Percentiles rank a stretch among this genome's conserved stretches.
phyloP scores from a whole-genome alignment of 306 rosid genomes.

The Fragaria iinumae region DNA sequence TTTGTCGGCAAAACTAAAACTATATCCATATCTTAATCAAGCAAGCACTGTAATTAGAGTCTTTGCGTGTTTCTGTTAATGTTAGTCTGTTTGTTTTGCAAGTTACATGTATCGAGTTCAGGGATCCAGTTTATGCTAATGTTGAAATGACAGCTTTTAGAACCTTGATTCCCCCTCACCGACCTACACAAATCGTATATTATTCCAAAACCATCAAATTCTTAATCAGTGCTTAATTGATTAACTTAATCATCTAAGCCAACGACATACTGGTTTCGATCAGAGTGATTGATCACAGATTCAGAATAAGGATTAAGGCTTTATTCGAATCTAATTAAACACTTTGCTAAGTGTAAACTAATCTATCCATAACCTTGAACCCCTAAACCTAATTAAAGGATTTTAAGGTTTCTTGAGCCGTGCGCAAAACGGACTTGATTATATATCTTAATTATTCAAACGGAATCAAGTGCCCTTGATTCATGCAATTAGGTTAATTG shows the following conservation, averaged over 20 bases:
- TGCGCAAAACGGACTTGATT: slow-evolving; percentile 4
- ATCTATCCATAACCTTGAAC: slow-evolving; percentile 22
- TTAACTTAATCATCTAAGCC: background rate
- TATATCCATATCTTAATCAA: background rate
- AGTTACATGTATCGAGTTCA: background rate
- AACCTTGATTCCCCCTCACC: background rate
- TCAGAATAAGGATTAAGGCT: background rate
- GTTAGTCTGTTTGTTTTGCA: background rate
- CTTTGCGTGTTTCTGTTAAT: background rate
- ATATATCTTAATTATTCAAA: background rate
- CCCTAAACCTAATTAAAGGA: slow-evolving; percentile 14
- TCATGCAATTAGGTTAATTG: too few relatives aligned
- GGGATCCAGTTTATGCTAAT: background rate
- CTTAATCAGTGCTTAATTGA: background rate
- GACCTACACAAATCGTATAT: background rate
- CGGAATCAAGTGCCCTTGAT: background rate
- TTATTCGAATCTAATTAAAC: slow-evolving; percentile 1
- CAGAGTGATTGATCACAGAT: slow-evolving; percentile 15
- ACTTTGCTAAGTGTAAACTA: background rate
- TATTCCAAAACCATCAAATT: background rate
- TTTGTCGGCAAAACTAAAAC: background rate
- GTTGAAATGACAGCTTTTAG: background rate
- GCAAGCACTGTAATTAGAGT: background rate
- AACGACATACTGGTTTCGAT: slow-evolving; percentile 1
- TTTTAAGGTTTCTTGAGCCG: slow-evolving; percentile 34